Base-by-base conservation (phyloP, 1,284 basidiomycete species). In the Caloboletus inedulis region DNA sequence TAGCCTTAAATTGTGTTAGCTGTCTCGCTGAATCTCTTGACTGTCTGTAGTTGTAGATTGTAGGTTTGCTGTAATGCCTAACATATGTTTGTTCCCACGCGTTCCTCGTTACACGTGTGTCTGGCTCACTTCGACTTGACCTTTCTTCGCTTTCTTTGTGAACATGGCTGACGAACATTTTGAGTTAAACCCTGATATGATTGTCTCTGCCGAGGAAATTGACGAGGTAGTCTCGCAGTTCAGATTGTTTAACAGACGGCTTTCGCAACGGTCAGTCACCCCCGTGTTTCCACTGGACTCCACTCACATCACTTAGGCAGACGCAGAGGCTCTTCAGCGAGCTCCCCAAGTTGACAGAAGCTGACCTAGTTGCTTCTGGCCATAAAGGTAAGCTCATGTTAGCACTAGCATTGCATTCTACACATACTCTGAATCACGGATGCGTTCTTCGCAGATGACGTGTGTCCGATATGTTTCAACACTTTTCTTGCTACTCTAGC, bases 391-490 rank as follows among this genome's bases (percentile, higher is more conserved):
- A 50, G 55, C 44, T 35, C 45, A 33, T 33, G 13, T 31, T 31
- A 3, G 7, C 2, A 9, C 36, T 8, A 12, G 7, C 41, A 9
- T 40, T 14, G 18, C 29, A 21, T 14, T 36, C 9, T 40, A 33
- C 36, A 12, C 40, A 3, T 37, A 30, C 48, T 9, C 21, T 19
- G 23, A 44, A 13, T 49, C 45, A 43, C 31, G 14, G 19, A 53
- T 12, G 31, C 37, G 43, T 34, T 46, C 25, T 19, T 25, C 46
- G 13, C 45, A 87, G 87, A 88, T 54, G 77, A 81, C 6, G 66
- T 74, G 16, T 90, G 88, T 61, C 79, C 87, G 3, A 86, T 90
- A 59, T 90, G 87, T 65, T 77, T 84, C 56, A 84, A 77, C 36
- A 71, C 85, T 1, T 81, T 85, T 59, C 72, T 77, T 21, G 78